Conservation (phyloP, 2,329 filamentous ascomycete species). For the Colletotrichum sp. region DNA sequence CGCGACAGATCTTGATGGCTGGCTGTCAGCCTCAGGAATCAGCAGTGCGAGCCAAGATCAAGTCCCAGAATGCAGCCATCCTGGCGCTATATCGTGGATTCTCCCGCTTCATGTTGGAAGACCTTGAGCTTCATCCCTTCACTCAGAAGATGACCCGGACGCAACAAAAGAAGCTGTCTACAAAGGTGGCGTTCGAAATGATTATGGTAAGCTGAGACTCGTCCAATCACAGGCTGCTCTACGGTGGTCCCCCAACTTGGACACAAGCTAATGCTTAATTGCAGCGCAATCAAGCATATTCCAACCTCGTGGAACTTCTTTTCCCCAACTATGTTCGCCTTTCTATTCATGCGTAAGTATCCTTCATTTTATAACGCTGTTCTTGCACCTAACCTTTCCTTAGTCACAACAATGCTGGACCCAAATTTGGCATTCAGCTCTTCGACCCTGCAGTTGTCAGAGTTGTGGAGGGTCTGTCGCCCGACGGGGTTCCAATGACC, state of each 20-base stretch:
- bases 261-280: background rate
- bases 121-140: slow-evolving; percentile 30
- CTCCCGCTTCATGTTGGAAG: slow-evolving; percentile 59
- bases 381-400: background rate
- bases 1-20: slow-evolving; percentile 37
- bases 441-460: slow-evolving; percentile 35
- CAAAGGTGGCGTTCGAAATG: slow-evolving; percentile 37
- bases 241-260: background rate
- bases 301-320: slow-evolving; percentile 49
- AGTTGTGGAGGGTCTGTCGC: slow-evolving; percentile 36
- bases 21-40: slow-evolving; percentile 37
- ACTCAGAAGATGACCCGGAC: slow-evolving; percentile 30
- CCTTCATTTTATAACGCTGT: background rate
- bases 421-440: slow-evolving; percentile 46
- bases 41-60: slow-evolving; percentile 28
- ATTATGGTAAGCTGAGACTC: slow-evolving; percentile 26
- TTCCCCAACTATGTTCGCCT: slow-evolving; percentile 51
- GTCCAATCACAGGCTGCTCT: background rate
- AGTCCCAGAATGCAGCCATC: slow-evolving; percentile 32
- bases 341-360: slow-evolving; percentile 48
- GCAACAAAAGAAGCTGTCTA: slow-evolving; percentile 32
- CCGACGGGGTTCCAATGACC: slow-evolving; percentile 20
- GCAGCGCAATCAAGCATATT: slow-evolving; percentile 51
- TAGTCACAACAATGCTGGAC: slow-evolving; percentile 42
- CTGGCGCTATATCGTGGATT: slow-evolving; percentile 65